Percentiles rank a stretch among this genome's conserved stretches.
Evolutionary conservation across 108 stramenopile genomes (phyloP).

Genomic region (Cyclostephanos tholiformis): DNA sequence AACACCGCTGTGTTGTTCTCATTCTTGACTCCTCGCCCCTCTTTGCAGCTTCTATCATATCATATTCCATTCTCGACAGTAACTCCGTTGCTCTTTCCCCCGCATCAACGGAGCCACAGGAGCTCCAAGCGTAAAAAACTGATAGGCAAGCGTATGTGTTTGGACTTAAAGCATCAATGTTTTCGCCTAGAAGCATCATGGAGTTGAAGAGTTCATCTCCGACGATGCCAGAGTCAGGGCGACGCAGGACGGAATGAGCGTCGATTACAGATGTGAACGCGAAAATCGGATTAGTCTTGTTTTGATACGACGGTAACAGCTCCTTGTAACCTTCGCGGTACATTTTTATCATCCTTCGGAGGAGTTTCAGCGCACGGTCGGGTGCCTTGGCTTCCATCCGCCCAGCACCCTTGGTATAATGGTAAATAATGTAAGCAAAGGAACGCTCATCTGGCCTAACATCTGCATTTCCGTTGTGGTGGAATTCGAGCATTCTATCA

Average conservation of each 20-base stretch:
- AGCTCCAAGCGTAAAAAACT: slow-evolving; percentile 64
- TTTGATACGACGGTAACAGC: slow-evolving; percentile 45
- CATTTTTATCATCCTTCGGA: slow-evolving; percentile 50
- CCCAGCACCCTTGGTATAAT: slow-evolving; percentile 56
- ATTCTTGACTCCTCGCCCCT: slow-evolving; percentile 50
- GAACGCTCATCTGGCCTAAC: slow-evolving; percentile 67
- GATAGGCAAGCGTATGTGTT: slow-evolving; percentile 62
- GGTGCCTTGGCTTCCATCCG: slow-evolving; percentile 45
- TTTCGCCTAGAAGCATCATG: slow-evolving; percentile 50
- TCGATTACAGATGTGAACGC: slow-evolving; percentile 72
- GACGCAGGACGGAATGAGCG: slow-evolving; percentile 59
- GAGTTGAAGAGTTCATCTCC: slow-evolving; percentile 59
- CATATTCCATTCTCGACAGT: slow-evolving; percentile 58
- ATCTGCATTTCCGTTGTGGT: slow-evolving; percentile 59
- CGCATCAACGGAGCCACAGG: slow-evolving; percentile 55
- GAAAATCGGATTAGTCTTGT: slow-evolving; percentile 54
- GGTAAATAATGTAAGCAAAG: slow-evolving; percentile 68
- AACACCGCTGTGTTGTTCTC: slow-evolving; percentile 54
- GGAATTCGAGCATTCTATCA: slow-evolving; percentile 61
- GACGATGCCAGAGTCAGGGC: slow-evolving; percentile 62
- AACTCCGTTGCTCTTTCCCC: slow-evolving; percentile 57
- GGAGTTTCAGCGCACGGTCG: slow-evolving; percentile 41
- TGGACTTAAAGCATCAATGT: slow-evolving; percentile 49
- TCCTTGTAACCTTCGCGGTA: slow-evolving; percentile 58
- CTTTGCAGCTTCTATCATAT: slow-evolving; percentile 34